Conservation (phyloP, 2,329 filamentous ascomycete genomes). For the Penicillium sp. region DNA sequence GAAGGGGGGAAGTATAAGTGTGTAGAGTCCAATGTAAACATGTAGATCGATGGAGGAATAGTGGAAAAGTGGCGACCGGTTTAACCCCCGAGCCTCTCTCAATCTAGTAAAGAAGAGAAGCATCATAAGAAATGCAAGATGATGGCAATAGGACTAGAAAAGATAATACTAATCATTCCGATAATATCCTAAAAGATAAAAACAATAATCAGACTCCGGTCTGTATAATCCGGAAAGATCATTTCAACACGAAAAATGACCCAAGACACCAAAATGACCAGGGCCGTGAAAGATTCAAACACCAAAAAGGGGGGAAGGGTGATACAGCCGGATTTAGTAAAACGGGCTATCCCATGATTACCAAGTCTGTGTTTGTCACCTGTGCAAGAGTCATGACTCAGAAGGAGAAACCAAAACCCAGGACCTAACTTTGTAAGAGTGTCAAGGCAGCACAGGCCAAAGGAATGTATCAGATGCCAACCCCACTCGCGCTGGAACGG, state of each 20-base stretch:
- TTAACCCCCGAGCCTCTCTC: constrained; percentile 28
- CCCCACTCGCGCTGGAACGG: constrained; percentile 1
- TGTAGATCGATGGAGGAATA: background rate
- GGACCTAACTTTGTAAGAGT: background rate
- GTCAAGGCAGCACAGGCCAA: constrained; percentile 23
- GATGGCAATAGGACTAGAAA: background rate
- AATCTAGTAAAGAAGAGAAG: background rate
- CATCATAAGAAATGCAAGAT: background rate
- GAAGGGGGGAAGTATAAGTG: constrained; percentile 20
- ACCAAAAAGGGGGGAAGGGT: constrained; percentile 25
- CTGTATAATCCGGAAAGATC: constrained; percentile 4
- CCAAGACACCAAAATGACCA: background rate
- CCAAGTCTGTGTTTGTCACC: constrained; percentile 30
- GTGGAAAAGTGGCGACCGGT: constrained; percentile 24
- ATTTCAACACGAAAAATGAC: constrained; percentile 4
- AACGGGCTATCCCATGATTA: constrained; percentile 36
- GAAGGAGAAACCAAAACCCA: background rate
- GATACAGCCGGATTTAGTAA: constrained; percentile 37
- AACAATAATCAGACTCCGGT: background rate
- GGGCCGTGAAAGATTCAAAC: constrained; percentile 6
- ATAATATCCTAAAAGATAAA: background rate
- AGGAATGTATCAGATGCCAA: constrained; percentile 36
- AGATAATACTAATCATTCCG: background rate
- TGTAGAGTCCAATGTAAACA: background rate
- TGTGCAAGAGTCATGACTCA: constrained; percentile 35